Percentiles rank a stretch among this genome's conserved stretches.
Conservation (phyloP, 2,329 filamentous ascomycete species). For the Ilyonectria mors-panacis region DNA sequence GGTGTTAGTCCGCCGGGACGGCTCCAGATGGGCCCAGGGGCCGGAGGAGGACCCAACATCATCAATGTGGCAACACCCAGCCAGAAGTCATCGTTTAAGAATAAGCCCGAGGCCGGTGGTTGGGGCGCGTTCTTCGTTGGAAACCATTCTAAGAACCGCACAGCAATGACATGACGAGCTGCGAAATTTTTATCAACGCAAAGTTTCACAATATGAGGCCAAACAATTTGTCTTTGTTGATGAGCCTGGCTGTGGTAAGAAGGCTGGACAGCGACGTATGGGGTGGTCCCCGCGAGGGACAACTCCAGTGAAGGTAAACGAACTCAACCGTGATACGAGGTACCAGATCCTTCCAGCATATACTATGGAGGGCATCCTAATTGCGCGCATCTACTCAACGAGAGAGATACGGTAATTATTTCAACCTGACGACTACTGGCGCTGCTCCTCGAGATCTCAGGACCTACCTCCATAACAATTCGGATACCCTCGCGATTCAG, state of each 20-base stretch:
- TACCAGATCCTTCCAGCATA: slow-evolving; percentile 2
- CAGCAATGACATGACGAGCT: slow-evolving; percentile 1
- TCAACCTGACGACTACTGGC: slow-evolving; percentile 28
- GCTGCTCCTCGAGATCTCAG: slow-evolving; percentile 32
- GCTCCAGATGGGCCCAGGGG: not conserved
- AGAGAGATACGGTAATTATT: slow-evolving; percentile 18
- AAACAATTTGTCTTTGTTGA: slow-evolving; percentile 54
- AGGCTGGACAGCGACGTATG: slow-evolving; percentile 49
- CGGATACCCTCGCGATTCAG: slow-evolving; percentile 33
- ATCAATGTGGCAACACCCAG: slow-evolving; percentile 39
- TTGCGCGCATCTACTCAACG: slow-evolving; percentile 11
- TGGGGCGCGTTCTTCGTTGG: slow-evolving; percentile 45
- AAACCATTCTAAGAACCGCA: slow-evolving; percentile 45
- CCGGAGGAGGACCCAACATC: slow-evolving; percentile 30
- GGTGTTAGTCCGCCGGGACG: slow-evolving; percentile 4
- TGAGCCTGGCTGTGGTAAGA: slow-evolving; percentile 54
- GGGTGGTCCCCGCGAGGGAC: slow-evolving; percentile 51
- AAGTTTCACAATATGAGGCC: slow-evolving; percentile 49
- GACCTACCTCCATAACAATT: slow-evolving; percentile 32
- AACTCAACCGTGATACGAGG: not conserved
- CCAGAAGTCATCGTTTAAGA: slow-evolving; percentile 44
- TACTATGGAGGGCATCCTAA: not conserved
- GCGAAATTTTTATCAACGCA: slow-evolving; percentile 25
- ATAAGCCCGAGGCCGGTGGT: slow-evolving; percentile 36
- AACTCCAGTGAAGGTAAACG: slow-evolving; percentile 48